Evolutionary conservation across 345 rosid genomes (phyloP), one percentile per base, ranked within the genome.

Genomic region (Reutealis trisperma): DNA sequence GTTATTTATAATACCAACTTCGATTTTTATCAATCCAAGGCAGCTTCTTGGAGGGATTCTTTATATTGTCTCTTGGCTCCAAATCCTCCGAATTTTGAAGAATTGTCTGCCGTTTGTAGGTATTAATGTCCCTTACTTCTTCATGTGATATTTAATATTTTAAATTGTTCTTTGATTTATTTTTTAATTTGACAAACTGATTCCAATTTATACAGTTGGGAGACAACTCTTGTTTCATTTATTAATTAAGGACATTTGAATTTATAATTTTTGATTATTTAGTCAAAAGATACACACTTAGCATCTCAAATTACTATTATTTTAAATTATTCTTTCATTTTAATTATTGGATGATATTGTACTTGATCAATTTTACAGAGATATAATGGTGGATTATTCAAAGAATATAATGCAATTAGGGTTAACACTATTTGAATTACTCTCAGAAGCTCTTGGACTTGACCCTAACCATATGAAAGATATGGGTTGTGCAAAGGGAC

Each of bases 41-140:
- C 67, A 8, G 52, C 74, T 16, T 67, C 66, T 41, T 79, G 77
- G 81, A 73, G 81, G 69, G 81, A 79, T 22, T 42, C 74, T 4
- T 11, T 60, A 2, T 18, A 0, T 41, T 72, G 47, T 25, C 3
- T 0, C 4, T n/a, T 67, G 49, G 68, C 74, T 47, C 77, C 77
- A 19, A 32, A 61, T 73, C 77, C 81, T 18, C 68, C 77, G 3
- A 34, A 59, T 7, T 73, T 74, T 16, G 62, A 73, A 12, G 73
- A 79, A 15, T 15, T 79, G 51, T 77, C 81, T 9, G 12, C 52
- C 11, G 69, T 60, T 0, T 72, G 59, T 52, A 73, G 81, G 81
- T 73, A 67, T n/a, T n/a, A n/a, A n/a, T n/a, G n/a, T n/a, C n/a
- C n/a, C n/a, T n/a, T n/a, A n/a, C n/a, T n/a, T n/a, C n/a, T n/a